Evolutionary conservation across 2,329 filamentous ascomycete genomes (phyloP).

Genomic region (Talaromyces verruculosus): DNA sequence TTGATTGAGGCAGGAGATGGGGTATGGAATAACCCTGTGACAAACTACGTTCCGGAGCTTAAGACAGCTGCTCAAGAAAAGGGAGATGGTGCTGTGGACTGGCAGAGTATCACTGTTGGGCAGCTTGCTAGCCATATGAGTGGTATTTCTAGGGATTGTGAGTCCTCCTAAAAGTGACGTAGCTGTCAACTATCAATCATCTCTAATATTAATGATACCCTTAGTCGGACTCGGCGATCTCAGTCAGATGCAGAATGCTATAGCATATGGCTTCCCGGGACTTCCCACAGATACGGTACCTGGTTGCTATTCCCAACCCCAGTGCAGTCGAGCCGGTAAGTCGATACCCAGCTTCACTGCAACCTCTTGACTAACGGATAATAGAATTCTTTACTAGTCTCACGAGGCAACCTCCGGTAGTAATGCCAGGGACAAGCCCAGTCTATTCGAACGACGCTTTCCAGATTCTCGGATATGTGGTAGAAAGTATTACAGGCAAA

Average conservation of each 20-base stretch:
- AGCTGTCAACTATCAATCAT: constrained; percentile 19
- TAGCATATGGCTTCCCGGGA: not conserved
- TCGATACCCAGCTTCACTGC: not conserved
- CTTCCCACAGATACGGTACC: not conserved
- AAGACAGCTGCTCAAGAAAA: not conserved
- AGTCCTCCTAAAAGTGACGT: not conserved
- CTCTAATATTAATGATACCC: not conserved
- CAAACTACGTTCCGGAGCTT: constrained; percentile 44
- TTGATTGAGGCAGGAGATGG: not conserved
- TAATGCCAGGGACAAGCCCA: constrained; percentile 35
- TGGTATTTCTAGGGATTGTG: constrained; percentile 24
- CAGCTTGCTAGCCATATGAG: constrained; percentile 30
- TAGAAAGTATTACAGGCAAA: constrained; percentile 38
- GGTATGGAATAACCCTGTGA: constrained; percentile 41
- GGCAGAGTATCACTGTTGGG: constrained; percentile 28
- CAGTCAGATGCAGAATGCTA: not conserved
- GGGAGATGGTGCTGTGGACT: constrained; percentile 13
- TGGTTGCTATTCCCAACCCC: not conserved
- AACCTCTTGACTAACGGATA: not conserved
- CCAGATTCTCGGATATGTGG: constrained; percentile 39
- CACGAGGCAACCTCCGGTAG: not conserved
- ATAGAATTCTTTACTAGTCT: not conserved
- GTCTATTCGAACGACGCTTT: constrained; percentile 44
- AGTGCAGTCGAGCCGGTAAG: not conserved
- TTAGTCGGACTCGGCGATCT: not conserved